Percentiles rank a stretch among this genome's conserved stretches.
Conservation (phyloP, 257 asterid genomes). For the Capsicum baccatum region DNA sequence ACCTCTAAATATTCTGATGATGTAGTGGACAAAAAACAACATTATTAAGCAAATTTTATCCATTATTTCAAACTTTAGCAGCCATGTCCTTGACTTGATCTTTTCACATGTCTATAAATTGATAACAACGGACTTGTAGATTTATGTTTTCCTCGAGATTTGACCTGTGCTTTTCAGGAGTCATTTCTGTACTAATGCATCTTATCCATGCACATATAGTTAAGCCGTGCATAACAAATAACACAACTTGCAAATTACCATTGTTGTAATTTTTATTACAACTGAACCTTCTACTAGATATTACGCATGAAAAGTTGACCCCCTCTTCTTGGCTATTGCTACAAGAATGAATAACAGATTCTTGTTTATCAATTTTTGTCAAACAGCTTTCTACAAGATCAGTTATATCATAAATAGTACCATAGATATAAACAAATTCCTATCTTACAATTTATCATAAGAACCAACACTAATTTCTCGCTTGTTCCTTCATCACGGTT, state of each 20-base stretch:
- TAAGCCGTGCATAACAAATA: constrained; percentile 6
- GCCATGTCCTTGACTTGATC: neutral
- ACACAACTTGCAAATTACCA: constrained; percentile 13
- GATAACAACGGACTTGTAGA: neutral
- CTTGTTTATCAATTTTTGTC: constrained; percentile 95
- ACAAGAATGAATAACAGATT: constrained; percentile 89
- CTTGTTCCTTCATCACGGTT: constrained; percentile 35
- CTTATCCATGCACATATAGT: constrained; percentile 3
- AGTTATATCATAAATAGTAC: constrained; percentile 62
- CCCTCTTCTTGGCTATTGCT: constrained; percentile 81
- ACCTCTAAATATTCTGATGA: neutral
- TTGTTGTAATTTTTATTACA: constrained; percentile 40
- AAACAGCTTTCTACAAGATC: constrained; percentile 87
- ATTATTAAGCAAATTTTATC: no score
- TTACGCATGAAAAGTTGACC: constrained; percentile 76
- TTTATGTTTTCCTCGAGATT: neutral
- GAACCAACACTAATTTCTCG: constrained; percentile 30
- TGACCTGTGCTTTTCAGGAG: constrained; percentile 20
- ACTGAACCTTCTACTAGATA: constrained; percentile 78
- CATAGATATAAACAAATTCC: constrained; percentile 2
- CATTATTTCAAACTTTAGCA: neutral
- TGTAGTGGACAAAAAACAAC: neutral
- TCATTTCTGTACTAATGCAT: constrained; percentile 3
- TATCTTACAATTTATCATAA: constrained; percentile 28
- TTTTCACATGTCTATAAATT: neutral